phyloP scores from a whole-genome alignment of 805 yeast species.

The Soucietia sequanensis region DNA sequence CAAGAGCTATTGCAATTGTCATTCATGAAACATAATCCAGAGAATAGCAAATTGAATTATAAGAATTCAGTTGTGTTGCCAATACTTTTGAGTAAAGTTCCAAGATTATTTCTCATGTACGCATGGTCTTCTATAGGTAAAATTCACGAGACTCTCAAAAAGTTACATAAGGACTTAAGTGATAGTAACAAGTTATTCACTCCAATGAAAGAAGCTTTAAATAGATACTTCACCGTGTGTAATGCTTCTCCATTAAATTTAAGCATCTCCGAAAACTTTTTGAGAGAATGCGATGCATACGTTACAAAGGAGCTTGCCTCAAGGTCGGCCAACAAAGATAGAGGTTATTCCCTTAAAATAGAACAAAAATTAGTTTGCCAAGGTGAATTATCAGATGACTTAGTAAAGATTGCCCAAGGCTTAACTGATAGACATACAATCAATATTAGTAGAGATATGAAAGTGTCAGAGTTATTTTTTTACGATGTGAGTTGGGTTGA shows the following conservation, averaged over 20 bases:
- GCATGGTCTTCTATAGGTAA: conserved; percentile 66
- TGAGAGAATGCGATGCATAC: conserved; percentile 53
- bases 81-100: conserved; percentile 64
- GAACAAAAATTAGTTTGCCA: conserved; percentile 63
- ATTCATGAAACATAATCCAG: conserved; percentile 17
- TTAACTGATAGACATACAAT: conserved; percentile 49
- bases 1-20: conserved; percentile 65
- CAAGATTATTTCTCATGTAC: conserved; percentile 63
- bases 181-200: conserved; percentile 40
- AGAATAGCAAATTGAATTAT: conserved; percentile 19
- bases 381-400: conserved; percentile 54
- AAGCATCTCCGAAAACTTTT: conserved; percentile 56
- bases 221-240: conserved; percentile 47
- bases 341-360: conserved; percentile 40
- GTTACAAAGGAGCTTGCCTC: conserved; percentile 28
- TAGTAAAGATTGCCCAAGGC: conserved; percentile 38
- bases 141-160: conserved; percentile 55
- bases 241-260: conserved; percentile 55
- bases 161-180: conserved; percentile 50
- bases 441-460: conserved; percentile 42
- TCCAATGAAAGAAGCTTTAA: conserved; percentile 54
- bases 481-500: conserved; percentile 68
- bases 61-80: conserved; percentile 52
- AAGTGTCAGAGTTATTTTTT: conserved; percentile 56
- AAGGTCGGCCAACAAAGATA: conserved; percentile 18